These are phyloP conservation scores for Eucalyptus pauciflora DNA, from an alignment of 345 rosid genomes.

Conservation along the genomic window DNA sequence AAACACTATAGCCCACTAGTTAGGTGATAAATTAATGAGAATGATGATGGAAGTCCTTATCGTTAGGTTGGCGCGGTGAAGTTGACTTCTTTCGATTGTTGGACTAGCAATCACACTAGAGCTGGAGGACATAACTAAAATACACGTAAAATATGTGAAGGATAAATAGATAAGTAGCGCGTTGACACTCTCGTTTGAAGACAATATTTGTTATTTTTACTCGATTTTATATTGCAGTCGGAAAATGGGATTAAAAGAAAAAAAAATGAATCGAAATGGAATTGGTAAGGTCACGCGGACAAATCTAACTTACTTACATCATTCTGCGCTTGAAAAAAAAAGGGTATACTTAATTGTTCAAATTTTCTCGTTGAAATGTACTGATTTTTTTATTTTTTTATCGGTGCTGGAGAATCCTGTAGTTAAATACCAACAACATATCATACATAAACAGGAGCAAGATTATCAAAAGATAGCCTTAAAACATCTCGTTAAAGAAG, in stretches of 20 bases:
- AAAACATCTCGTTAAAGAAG: background rate
- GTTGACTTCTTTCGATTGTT: background rate
- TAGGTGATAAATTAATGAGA: background rate
- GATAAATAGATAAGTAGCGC: background rate
- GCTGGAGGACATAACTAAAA: background rate
- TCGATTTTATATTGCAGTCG: background rate
- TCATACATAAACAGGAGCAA: background rate
- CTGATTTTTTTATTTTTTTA: background rate
- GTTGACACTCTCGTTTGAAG: background rate
- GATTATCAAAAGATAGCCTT: background rate
- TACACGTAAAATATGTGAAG: rapidly evolving
- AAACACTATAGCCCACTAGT: background rate
- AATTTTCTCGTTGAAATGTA: background rate
- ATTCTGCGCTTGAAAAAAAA: background rate
- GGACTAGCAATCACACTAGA: background rate
- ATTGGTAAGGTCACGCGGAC: background rate
- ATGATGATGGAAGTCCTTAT: background rate
- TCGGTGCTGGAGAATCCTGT: background rate
- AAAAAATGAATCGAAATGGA: background rate
- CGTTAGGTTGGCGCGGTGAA: background rate
- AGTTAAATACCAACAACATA: background rate
- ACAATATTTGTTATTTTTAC: background rate
- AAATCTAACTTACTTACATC: background rate
- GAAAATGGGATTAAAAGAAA: background rate
- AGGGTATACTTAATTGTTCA: background rate